These are phyloP conservation scores for Daldinia bambusicola DNA, from an alignment of 495 filamentous ascomycete species.

Conservation along the genomic window DNA sequence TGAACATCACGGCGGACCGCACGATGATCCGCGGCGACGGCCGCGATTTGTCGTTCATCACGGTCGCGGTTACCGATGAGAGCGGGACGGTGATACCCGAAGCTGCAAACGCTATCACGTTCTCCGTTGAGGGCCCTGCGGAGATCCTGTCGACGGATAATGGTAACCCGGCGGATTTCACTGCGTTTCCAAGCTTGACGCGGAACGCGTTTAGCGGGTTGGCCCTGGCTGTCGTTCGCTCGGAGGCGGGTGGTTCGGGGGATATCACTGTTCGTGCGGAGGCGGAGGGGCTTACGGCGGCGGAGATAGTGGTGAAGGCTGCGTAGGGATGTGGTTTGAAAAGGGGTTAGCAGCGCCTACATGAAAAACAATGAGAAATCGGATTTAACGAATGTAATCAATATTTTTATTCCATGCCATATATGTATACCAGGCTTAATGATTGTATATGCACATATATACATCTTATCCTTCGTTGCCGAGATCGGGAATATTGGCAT, in stretches of 20 bases:
- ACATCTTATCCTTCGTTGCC: too few species aligned
- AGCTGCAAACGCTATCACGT: slow-evolving; percentile 54
- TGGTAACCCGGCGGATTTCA: slow-evolving; percentile 58
- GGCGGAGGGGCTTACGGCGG: slow-evolving; percentile 46
- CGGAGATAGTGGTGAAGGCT: slow-evolving; percentile 31
- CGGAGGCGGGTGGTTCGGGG: slow-evolving; percentile 47
- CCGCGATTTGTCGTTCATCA: slow-evolving; percentile 56
- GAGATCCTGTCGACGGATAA: slow-evolving; percentile 60
- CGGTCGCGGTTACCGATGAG: slow-evolving; percentile 54
- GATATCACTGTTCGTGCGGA: slow-evolving; percentile 50
- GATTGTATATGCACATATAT: not conserved
- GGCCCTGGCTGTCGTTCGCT: slow-evolving; percentile 54
- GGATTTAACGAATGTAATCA: not conserved
- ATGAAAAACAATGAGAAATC: not conserved
- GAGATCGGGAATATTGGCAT: too few species aligned
- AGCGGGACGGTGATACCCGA: slow-evolving; percentile 51
- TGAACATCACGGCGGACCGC: slow-evolving; percentile 53
- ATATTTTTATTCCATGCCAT: not conserved
- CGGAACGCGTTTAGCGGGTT: slow-evolving; percentile 58
- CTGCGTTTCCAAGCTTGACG: slow-evolving; percentile 53
- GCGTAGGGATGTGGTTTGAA: not conserved
- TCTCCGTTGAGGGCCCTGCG: slow-evolving; percentile 52
- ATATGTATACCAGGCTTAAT: not conserved
- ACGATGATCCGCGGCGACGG: slow-evolving; percentile 53
- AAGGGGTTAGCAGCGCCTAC: not conserved